Evolutionary conservation across 495 filamentous ascomycete genomes (phyloP).

Genomic region (Neurospora sublineolata): DNA sequence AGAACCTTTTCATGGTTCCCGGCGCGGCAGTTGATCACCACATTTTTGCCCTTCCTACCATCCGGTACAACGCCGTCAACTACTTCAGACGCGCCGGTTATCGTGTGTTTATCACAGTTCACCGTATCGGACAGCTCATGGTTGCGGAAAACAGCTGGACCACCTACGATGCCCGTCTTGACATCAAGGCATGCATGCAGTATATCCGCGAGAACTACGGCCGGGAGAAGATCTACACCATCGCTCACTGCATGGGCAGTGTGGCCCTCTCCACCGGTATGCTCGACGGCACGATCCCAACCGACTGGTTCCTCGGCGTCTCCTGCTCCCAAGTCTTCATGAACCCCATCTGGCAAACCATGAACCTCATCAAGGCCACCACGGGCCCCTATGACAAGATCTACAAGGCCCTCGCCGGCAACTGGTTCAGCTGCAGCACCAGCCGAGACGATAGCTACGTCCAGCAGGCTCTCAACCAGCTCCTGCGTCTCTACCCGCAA

Average conservation of each 20-base stretch:
- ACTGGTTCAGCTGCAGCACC: constrained; percentile 44
- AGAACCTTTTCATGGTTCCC: constrained; percentile 48
- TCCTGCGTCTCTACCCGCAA: constrained; percentile 50
- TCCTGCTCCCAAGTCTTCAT: constrained; percentile 55
- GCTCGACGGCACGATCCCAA: constrained; percentile 51
- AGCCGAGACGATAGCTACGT: constrained; percentile 34
- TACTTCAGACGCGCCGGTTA: constrained; percentile 52
- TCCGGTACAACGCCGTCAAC: constrained; percentile 52
- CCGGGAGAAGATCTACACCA: constrained; percentile 41
- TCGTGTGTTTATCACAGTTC: constrained; percentile 45
- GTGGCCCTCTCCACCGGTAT: constrained; percentile 48
- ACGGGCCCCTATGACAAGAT: constrained; percentile 34
- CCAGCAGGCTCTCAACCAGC: constrained; percentile 44
- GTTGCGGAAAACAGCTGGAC: constrained; percentile 43
- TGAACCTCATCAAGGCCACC: constrained; percentile 48
- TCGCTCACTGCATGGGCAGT: constrained; percentile 57
- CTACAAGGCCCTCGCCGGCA: constrained; percentile 35
- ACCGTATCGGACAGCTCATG: constrained; percentile 48
- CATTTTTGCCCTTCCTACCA: constrained; percentile 54
- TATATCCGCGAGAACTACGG: constrained; percentile 33
- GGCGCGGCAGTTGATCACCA: constrained; percentile 53
- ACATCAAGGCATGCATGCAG: constrained; percentile 47
- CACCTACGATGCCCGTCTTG: constrained; percentile 50
- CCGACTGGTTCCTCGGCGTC: constrained; percentile 48
- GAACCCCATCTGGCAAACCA: constrained; percentile 45